Evolutionary conservation across 1,284 basidiomycete genomes (phyloP).

Genomic region (Blastosporella zonata): DNA sequence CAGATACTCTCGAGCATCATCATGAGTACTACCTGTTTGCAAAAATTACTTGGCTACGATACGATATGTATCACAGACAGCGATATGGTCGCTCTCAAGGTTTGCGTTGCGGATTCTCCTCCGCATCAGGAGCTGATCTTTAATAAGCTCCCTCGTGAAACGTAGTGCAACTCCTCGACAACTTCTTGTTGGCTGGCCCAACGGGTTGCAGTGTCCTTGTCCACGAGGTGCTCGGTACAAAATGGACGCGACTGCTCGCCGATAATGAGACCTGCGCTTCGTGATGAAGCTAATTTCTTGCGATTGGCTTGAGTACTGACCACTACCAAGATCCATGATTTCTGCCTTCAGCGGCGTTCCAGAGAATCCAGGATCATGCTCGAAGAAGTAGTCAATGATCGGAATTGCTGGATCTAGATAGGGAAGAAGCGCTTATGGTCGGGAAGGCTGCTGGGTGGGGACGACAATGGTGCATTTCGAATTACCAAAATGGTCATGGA

Average conservation of each 20-base stretch:
- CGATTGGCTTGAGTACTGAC: not conserved
- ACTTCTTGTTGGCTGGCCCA: conserved; percentile 2
- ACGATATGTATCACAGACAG: not conserved
- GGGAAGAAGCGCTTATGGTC: conserved; percentile 5
- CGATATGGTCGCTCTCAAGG: conserved; percentile 14
- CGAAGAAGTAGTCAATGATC: conserved; percentile 5
- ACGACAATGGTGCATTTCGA: conserved; percentile 12
- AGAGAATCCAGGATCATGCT: conserved; percentile 1
- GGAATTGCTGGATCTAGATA: conserved; percentile 15
- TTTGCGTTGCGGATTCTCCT: conserved; percentile 11
- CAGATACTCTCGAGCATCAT: conserved; percentile 2
- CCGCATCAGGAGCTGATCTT: conserved; percentile 11
- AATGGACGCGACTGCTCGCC: not conserved
- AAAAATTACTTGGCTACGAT: not conserved
- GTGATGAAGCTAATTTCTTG: not conserved
- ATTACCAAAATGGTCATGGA: conserved; percentile 2
- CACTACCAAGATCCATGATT: conserved; percentile 8
- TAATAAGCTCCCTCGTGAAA: conserved; percentile 4
- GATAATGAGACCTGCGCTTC: conserved; percentile 5
- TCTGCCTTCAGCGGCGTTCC: conserved; percentile 1
- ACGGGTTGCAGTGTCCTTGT: conserved; percentile 11
- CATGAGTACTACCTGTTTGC: not conserved
- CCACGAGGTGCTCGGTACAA: conserved; percentile 8
- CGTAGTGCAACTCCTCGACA: conserved; percentile 11
- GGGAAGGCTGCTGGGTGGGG: not conserved